phyloP scores from a whole-genome alignment of 768 basidiomycete species.

The Cytidiella melzeri region DNA sequence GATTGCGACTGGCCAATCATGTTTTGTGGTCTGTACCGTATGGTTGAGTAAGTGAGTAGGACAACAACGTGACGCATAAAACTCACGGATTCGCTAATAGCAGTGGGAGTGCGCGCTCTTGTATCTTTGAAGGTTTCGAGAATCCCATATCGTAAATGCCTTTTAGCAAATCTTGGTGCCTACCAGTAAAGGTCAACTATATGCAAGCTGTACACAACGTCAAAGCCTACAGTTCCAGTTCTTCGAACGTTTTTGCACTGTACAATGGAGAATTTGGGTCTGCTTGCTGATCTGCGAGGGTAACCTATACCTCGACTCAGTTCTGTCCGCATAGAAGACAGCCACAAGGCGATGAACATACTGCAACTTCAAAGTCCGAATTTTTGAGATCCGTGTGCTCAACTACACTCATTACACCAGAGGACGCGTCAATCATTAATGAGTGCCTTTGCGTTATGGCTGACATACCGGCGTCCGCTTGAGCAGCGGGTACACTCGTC shows the following conservation, averaged over 20 bases:
- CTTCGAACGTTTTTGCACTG: conserved; percentile 92
- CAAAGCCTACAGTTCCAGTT: conserved; percentile 92
- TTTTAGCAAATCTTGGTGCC: conserved; percentile 82
- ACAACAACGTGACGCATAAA: not conserved
- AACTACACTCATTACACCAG: not conserved
- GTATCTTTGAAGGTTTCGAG: conserved; percentile 97
- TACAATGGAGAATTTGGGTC: conserved; percentile 95
- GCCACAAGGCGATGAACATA: conserved; percentile 29
- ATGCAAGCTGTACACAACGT: conserved; percentile 16
- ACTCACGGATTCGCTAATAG: conserved; percentile 85
- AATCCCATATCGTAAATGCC: conserved; percentile 95
- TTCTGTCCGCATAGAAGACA: not conserved
- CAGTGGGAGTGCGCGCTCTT: conserved; percentile 92
- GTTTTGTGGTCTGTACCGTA: conserved; percentile 80
- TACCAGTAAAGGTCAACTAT: conserved; percentile 27
- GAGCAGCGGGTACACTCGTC: too few relatives aligned
- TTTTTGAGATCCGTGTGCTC: conserved; percentile 54
- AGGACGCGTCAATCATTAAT: too few relatives aligned
- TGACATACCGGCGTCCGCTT: too few relatives aligned
- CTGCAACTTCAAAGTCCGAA: conserved; percentile 80
- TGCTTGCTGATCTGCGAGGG: conserved; percentile 91
- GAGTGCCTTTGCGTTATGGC: too few relatives aligned
- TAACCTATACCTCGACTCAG: conserved; percentile 53
- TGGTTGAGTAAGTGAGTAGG: not conserved
- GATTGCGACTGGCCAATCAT: conserved; percentile 99